Percentiles rank a stretch among this genome's conserved stretches.
Evolutionary conservation across 148 eudicot genomes (phyloP).

Genomic region (Silene latifolia): DNA sequence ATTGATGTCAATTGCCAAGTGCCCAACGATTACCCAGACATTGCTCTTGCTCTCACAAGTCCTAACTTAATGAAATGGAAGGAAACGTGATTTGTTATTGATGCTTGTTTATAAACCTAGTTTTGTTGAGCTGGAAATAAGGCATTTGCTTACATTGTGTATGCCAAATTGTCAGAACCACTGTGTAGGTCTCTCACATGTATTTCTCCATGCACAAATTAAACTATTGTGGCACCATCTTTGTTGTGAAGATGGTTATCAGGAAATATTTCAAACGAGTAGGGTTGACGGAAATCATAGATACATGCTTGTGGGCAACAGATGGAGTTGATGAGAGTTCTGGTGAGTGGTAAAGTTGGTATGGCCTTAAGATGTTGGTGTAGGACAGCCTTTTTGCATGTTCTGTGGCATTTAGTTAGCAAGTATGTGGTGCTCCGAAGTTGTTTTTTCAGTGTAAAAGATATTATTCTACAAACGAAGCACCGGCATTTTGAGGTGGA

Average conservation of each 20-base stretch:
- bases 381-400: too few species aligned
- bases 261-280: neutral
- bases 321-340: too few species aligned
- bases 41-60: neutral
- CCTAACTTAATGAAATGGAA: neutral
- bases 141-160: neutral
- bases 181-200: neutral
- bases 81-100: neutral
- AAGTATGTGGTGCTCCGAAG: too few species aligned
- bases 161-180: neutral
- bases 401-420: too few species aligned
- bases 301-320: too few species aligned
- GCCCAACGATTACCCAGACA: neutral
- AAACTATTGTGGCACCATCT: neutral
- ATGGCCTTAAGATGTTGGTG: too few species aligned
- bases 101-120: neutral
- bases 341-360: too few species aligned
- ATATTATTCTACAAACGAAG: too few species aligned
- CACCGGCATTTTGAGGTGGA: too few species aligned
- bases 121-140: neutral
- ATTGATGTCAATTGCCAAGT: constrained; percentile 1
- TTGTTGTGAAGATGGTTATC: neutral
- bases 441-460: too few species aligned
- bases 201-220: neutral
- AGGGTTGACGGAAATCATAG: too few species aligned